Conservation (phyloP, 164 flowering plant genomes). For the Malania oleifera region DNA sequence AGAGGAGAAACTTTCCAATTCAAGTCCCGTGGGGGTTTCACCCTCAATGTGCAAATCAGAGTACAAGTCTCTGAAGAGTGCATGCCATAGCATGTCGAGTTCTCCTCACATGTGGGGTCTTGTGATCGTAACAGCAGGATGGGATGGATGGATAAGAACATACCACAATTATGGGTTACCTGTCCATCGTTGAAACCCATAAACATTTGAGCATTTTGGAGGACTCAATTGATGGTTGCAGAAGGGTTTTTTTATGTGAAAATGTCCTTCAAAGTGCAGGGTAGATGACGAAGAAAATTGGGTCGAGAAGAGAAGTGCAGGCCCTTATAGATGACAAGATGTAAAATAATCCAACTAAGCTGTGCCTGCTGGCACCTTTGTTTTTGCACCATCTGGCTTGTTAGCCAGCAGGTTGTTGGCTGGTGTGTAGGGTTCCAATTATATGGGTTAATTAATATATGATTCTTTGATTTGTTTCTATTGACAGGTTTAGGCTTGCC, state of each 20-base stretch:
- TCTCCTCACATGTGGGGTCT: conserved; percentile 76
- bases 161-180: conserved; percentile 84
- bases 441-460: conserved; percentile 16
- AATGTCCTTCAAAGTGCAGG: conserved; percentile 6
- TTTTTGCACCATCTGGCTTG: neutral
- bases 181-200: conserved; percentile 34
- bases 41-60: conserved; percentile 39
- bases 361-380: conserved; percentile 6
- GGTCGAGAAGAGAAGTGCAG: neutral
- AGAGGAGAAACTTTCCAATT: conserved; percentile 55
- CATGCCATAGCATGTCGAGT: conserved; percentile 38
- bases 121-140: conserved; percentile 80
- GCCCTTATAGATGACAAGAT: neutral
- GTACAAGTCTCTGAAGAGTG: conserved; percentile 54
- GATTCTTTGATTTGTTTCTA: conserved; percentile 33
- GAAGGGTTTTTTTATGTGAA: no score
- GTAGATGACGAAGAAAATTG: neutral
- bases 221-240: no score
- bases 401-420: neutral
- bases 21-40: conserved; percentile 18
- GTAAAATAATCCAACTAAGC: neutral
- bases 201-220: no score
- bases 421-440: conserved; percentile 7
- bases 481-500: neutral
- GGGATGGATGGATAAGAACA: conserved; percentile 78